Evolutionary conservation across 768 basidiomycete species (phyloP).

Genomic region (Trametes coccinea): DNA sequence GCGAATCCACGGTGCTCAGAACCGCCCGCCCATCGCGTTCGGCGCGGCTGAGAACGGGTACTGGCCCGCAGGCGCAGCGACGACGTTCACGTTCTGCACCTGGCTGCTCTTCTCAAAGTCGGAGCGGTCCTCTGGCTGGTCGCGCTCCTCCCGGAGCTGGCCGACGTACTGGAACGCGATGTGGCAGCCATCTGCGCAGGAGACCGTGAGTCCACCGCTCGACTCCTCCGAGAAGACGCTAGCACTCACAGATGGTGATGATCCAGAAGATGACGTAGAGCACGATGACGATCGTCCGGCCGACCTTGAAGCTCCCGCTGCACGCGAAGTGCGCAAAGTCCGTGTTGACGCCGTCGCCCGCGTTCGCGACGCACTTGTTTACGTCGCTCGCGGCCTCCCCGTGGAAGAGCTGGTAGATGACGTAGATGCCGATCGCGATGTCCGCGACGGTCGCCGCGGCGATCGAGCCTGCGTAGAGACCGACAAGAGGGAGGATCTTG

Average conservation of each 20-base stretch:
- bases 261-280: conserved; percentile 54
- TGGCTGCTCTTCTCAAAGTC: conserved; percentile 18
- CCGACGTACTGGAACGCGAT: conserved; percentile 53
- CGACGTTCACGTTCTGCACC: conserved; percentile 22
- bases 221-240: not conserved
- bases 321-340: conserved; percentile 40
- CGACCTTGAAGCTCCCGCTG: conserved; percentile 41
- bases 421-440: conserved; percentile 49
- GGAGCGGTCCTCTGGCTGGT: conserved; percentile 38
- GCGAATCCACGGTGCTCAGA: not conserved
- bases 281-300: conserved; percentile 45
- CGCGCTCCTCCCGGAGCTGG: conserved; percentile 52
- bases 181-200: conserved; percentile 48
- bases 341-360: conserved; percentile 35
- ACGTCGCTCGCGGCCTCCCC: conserved; percentile 32
- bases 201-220: not conserved
- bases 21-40: conserved; percentile 12
- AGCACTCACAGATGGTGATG: conserved; percentile 52
- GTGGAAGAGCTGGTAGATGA: conserved; percentile 47
- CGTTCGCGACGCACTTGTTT: conserved; percentile 35
- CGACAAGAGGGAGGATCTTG: conserved; percentile 44
- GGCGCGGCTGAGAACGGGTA: conserved; percentile 23
- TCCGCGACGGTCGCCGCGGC: conserved; percentile 47
- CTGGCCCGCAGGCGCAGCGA: conserved; percentile 20
- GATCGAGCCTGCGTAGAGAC: conserved; percentile 45